Evolutionary conservation across 306 rosid genomes (phyloP).

Genomic region (Datisca glomerata): DNA sequence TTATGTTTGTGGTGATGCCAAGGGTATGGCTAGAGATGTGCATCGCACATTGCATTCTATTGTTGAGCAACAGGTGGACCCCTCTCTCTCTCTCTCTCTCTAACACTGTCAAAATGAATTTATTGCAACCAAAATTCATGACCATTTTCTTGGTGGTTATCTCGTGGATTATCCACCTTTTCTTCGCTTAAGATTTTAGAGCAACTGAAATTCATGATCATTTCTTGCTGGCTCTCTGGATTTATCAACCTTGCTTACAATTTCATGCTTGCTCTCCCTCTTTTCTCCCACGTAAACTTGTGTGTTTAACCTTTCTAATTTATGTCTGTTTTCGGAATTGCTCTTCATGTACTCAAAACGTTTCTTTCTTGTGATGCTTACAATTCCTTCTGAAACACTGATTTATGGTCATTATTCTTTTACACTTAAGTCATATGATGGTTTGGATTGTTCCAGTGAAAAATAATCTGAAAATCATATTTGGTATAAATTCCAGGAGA

Average conservation of each 20-base stretch:
- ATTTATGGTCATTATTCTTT: too few species aligned
- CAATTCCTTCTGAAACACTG: too few species aligned
- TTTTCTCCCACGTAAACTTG: too few species aligned
- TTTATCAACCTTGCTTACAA: too few species aligned
- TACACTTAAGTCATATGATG: too few species aligned
- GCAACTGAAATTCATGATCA: neutral
- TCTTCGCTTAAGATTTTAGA: too few species aligned
- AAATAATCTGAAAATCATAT: neutral
- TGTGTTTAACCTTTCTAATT: neutral
- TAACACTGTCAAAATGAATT: too few species aligned
- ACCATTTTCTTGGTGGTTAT: neutral
- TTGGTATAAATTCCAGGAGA: conserved; percentile 36
- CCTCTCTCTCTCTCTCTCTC: too few species aligned
- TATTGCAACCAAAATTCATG: neutral
- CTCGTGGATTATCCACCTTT: neutral
- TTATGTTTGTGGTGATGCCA: conserved; percentile 95
- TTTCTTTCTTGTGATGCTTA: too few species aligned
- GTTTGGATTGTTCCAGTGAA: too few species aligned
- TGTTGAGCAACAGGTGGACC: conserved; percentile 57
- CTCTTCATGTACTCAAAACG: too few species aligned
- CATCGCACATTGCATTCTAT: conserved; percentile 72
- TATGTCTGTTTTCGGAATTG: neutral
- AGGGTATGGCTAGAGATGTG: conserved; percentile 93
- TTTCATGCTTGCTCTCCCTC: too few species aligned
- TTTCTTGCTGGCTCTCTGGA: neutral